phyloP scores from a whole-genome alignment of 2,329 filamentous ascomycete species.

The Trichoderma koningiopsis region DNA sequence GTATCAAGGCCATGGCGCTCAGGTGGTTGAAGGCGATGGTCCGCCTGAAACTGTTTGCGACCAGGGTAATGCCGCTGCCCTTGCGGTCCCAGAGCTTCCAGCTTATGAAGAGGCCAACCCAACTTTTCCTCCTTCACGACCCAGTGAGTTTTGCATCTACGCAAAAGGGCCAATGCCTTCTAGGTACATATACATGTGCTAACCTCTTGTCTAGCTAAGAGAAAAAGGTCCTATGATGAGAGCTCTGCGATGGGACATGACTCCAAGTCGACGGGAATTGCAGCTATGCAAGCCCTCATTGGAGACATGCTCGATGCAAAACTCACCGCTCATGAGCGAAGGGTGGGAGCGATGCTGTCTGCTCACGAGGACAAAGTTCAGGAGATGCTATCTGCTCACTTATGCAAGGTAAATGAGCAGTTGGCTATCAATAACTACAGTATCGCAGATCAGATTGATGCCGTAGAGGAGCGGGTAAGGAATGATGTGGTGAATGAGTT shows the following conservation, averaged over 20 bases:
- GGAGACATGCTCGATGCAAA: background rate
- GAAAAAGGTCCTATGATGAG: background rate
- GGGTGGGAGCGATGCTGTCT: background rate
- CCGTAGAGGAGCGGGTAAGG: background rate
- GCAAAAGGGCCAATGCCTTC: background rate
- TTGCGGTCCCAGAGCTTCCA: background rate
- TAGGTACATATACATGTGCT: background rate
- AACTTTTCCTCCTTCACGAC: background rate
- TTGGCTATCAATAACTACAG: background rate
- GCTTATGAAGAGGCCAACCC: background rate
- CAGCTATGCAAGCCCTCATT: slow-evolving; percentile 5
- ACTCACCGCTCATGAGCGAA: background rate
- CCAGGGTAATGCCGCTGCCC: background rate
- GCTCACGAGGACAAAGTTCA: background rate
- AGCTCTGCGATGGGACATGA: background rate
- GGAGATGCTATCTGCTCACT: background rate
- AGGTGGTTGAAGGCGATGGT: slow-evolving; percentile 3
- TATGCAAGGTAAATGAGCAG: background rate
- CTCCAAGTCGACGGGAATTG: background rate
- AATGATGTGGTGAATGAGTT: background rate
- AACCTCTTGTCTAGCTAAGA: background rate
- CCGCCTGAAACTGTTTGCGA: background rate
- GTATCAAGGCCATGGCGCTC: slow-evolving; percentile 2
- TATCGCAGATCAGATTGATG: background rate
- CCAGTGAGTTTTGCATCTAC: background rate